Evolutionary conservation across 352 stramenopile genomes (phyloP).

Genomic region (Globisporangium solare): DNA sequence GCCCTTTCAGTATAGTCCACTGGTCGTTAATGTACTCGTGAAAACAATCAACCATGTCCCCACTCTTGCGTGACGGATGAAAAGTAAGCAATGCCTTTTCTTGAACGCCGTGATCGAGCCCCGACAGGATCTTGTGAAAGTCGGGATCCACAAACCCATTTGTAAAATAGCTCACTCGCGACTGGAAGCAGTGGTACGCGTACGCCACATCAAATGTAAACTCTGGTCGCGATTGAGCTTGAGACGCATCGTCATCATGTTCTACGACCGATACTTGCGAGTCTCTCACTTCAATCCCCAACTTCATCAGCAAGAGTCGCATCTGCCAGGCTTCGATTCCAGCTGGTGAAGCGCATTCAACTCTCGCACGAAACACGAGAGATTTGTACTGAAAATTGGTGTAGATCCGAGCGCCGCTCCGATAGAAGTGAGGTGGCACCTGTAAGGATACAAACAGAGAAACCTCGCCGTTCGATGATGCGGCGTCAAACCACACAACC

Average conservation of each 20-base stretch:
- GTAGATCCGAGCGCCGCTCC: slow-evolving; percentile 24
- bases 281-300: slow-evolving; percentile 42
- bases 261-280: slow-evolving; percentile 24
- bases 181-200: slow-evolving; percentile 47
- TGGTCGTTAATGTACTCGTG: slow-evolving; percentile 30
- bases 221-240: neutral
- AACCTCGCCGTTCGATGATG: slow-evolving; percentile 11
- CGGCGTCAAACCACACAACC: slow-evolving; percentile 43
- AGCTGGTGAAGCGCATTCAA: neutral
- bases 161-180: slow-evolving; percentile 38
- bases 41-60: slow-evolving; percentile 32
- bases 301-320: slow-evolving; percentile 40
- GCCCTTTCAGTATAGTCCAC: slow-evolving; percentile 18
- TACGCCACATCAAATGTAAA: slow-evolving; percentile 37
- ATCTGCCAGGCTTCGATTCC: slow-evolving; percentile 34
- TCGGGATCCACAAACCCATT: slow-evolving; percentile 29
- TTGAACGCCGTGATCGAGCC: slow-evolving; percentile 31
- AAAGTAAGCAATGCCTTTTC: slow-evolving; percentile 44
- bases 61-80: slow-evolving; percentile 12
- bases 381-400: slow-evolving; percentile 30
- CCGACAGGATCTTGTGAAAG: slow-evolving; percentile 33
- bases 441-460: slow-evolving; percentile 31
- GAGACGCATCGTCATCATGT: too few species aligned
- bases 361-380: slow-evolving; percentile 25
- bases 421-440: slow-evolving; percentile 34